A percentile compares a stretch with the other conserved stretches of the same genome.
Evolutionary conservation across 106 monocot species (phyloP).

Genomic region (Apostasia ramifera): DNA sequence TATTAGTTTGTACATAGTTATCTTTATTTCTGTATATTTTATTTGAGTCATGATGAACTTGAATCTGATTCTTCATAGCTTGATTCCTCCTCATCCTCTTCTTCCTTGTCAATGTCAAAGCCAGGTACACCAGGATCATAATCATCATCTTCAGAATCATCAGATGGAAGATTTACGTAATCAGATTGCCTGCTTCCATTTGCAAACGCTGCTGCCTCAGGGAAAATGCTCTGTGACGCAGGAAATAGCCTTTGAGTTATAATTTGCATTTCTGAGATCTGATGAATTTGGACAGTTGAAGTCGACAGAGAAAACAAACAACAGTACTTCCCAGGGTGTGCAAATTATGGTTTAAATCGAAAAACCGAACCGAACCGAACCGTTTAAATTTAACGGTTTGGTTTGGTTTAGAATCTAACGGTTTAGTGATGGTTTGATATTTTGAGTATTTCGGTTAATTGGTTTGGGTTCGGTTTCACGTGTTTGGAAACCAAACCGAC

Average conservation of each 20-base stretch:
- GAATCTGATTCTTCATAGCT: slow-evolving; percentile 19
- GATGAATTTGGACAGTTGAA: too few species aligned
- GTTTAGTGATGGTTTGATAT: too few species aligned
- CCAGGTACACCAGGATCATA: slow-evolving; percentile 48
- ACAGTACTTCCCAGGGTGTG: background rate
- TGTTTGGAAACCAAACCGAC: too few species aligned
- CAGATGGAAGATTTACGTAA: slow-evolving; percentile 59
- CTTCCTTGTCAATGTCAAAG: slow-evolving; percentile 12
- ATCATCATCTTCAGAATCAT: slow-evolving; percentile 81
- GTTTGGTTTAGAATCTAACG: too few species aligned
- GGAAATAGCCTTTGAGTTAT: background rate
- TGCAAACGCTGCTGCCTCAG: slow-evolving; percentile 61
- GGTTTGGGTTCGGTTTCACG: too few species aligned
- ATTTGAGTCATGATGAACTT: slow-evolving; percentile 37
- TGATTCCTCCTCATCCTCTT: slow-evolving; percentile 18
- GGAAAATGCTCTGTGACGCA: slow-evolving; percentile 79
- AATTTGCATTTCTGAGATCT: background rate
- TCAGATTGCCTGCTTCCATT: slow-evolving; percentile 38
- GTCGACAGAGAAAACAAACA: background rate
- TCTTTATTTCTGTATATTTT: too few species aligned
- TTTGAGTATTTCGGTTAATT: too few species aligned
- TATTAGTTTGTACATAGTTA: too few species aligned
- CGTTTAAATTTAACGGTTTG: too few species aligned
- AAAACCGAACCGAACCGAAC: too few species aligned
- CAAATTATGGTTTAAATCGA: too few species aligned